These are phyloP conservation scores for Neurospora sp. DNA, from an alignment of 2,329 filamentous ascomycete genomes.

Conservation along the genomic window DNA sequence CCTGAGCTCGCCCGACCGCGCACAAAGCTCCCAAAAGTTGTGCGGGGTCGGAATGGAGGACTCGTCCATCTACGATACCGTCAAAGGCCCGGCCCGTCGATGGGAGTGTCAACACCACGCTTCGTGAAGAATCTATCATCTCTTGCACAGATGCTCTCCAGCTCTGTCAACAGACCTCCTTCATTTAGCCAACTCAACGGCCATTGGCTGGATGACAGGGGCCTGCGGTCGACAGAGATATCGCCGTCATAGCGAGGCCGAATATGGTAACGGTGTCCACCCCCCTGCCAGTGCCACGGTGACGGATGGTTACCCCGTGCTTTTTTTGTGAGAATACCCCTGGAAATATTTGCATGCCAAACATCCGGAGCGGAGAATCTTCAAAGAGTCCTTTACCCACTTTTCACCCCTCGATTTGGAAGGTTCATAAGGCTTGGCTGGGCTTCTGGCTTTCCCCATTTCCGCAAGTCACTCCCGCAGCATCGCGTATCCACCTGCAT, in stretches of 20 bases:
- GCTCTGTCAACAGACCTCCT: constrained; percentile 11
- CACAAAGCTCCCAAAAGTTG: background rate
- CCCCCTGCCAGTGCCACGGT: constrained; percentile 10
- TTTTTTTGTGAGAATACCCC: background rate
- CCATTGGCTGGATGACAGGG: constrained; percentile 12
- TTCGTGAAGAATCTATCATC: background rate
- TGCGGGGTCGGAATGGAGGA: background rate
- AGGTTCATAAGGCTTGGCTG: too few relatives aligned
- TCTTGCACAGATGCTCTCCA: constrained; percentile 12
- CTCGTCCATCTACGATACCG: background rate
- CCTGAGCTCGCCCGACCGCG: background rate
- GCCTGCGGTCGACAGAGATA: constrained; percentile 9
- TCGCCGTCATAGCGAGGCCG: constrained; percentile 9
- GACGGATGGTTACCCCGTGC: background rate
- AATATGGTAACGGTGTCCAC: constrained; percentile 11
- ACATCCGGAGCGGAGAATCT: constrained; percentile 8
- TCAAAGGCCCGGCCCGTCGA: background rate
- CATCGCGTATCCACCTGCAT: constrained; percentile 3
- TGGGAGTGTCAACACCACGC: background rate
- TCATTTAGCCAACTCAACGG: constrained; percentile 14
- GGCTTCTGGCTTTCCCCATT: too few relatives aligned
- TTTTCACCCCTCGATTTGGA: too few relatives aligned
- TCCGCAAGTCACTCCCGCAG: constrained; percentile 2
- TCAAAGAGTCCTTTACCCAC: background rate
- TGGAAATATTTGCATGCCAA: background rate